Evolutionary conservation across 257 asterid genomes (phyloP).

Genomic region (Verbena officinalis): DNA sequence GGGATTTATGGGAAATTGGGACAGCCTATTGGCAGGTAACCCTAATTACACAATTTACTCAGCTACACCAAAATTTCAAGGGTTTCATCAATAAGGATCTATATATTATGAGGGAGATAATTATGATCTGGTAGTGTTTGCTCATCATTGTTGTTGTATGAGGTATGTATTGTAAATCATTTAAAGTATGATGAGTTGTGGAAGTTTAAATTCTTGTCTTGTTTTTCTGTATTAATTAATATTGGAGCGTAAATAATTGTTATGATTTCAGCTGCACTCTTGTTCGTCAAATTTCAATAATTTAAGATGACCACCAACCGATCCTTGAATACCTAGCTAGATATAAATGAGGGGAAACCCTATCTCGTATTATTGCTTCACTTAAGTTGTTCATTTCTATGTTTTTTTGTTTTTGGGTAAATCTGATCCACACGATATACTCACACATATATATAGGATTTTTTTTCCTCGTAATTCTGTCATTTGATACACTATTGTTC

Average conservation of each 20-base stretch:
- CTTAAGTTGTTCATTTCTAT: not conserved
- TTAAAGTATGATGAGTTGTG: conserved; percentile 23
- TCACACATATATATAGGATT: too few relatives aligned
- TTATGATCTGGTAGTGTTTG: conserved; percentile 3
- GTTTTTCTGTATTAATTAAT: conserved; percentile 27
- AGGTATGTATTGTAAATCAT: conserved; percentile 11
- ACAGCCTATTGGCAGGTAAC: conserved; percentile 47
- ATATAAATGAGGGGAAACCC: conserved; percentile 11
- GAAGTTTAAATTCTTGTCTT: conserved; percentile 5
- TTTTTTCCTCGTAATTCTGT: too few relatives aligned
- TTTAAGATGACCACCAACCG: not conserved
- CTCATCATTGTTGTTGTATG: not conserved
- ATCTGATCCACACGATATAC: too few relatives aligned
- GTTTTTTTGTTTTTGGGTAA: not conserved
- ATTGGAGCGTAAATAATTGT: conserved; percentile 9
- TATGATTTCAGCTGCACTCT: conserved; percentile 26
- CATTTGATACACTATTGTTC: too few relatives aligned
- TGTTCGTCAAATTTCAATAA: conserved; percentile 16
- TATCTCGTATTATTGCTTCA: not conserved
- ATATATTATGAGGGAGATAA: conserved; percentile 7
- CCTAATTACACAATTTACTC: conserved; percentile 40
- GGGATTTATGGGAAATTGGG: conserved; percentile 51
- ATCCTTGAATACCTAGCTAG: conserved; percentile 1
- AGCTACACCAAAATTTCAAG: conserved; percentile 30
- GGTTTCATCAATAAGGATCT: conserved; percentile 25